Conservation (phyloP, 2,329 filamentous ascomycete genomes). For the Aspergillus melleus region DNA sequence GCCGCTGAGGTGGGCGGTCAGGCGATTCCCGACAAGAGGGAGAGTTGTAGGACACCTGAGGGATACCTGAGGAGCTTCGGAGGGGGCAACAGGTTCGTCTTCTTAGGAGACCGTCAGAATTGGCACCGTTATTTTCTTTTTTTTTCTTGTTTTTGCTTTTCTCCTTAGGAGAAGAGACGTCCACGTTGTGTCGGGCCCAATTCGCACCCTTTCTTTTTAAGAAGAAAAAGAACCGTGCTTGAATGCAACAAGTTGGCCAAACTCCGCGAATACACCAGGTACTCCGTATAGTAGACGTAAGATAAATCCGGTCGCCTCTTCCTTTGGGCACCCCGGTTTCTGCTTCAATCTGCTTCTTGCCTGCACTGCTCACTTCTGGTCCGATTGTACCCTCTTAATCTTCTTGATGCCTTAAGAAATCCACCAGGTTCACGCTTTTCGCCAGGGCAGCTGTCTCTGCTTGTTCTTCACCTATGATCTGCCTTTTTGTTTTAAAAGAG, state of each 20-base stretch:
- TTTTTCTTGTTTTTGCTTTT: background rate
- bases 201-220: constrained; percentile 8
- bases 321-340: background rate
- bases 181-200: constrained; percentile 2
- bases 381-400: constrained; percentile 15
- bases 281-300: constrained; percentile 26
- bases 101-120: background rate
- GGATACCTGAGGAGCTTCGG: background rate
- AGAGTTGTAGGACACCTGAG: background rate
- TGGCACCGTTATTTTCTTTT: constrained; percentile 1
- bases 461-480: constrained; percentile 24
- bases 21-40: background rate
- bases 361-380: constrained; percentile 5
- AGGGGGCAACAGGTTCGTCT: background rate
- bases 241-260: constrained; percentile 17
- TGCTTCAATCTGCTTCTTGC: constrained; percentile 5
- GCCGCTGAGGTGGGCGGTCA: constrained; percentile 9
- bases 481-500: constrained; percentile 25
- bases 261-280: constrained; percentile 25
- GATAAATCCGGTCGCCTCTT: constrained; percentile 8
- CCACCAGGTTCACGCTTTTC: background rate
- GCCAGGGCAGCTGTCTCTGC: constrained; percentile 6
- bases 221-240: constrained; percentile 12
- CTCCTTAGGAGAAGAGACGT: constrained; percentile 1
- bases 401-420: constrained; percentile 5